Base-by-base conservation (phyloP, 202 grass and related monocot genomes). In the Eragrostis tef region DNA sequence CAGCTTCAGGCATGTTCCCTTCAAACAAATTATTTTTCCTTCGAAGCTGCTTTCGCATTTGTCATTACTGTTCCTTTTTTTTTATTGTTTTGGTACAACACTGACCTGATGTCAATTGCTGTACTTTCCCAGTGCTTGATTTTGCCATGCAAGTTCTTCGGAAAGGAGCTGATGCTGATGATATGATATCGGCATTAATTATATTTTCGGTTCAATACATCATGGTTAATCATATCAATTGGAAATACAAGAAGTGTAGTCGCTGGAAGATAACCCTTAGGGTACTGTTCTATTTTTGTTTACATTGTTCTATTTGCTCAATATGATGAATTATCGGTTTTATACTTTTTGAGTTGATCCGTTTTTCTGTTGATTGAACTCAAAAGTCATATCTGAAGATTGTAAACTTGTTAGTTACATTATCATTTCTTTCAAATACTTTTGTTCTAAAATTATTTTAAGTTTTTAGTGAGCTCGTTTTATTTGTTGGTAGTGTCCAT, bases 151-250 rank as follows among this genome's bases (percentile, higher is more conserved):
- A 93, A 52, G 83, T 98, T 91, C 45, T 98, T 83, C 86, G 25
- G 75, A 94, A 93, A 84, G 90, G 90, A 67, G 67, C 79, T 22
- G 80, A 67, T 13, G 89, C 81, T 60, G 88, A 89, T 89, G 86
- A 83, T 84, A 82, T 82, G 43, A 79, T 94, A 76, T 91, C 64
- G 62, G 12, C 90, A 42, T 83, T 92, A 75, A 73, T 94, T 83
- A 74, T 86, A 75, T 98, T 98, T 67, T 89, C 86, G 73, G 52
- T 94, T 83, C 90, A 94, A 58, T 91, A 94, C 80, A 81, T 94
- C 65, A 68, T 94, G 81, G 84, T 94, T 80, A 94, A 98, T 91
- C 94, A 94, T 93, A 84, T 94, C 70, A 91, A 88, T 49, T 98
- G 92, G 94, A 94, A 93, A 81, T 90, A 88, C 81, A 94, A 88